Evolutionary conservation across 2,329 filamentous ascomycete genomes (phyloP).

Genomic region (Aspergillus hiratsukae): DNA sequence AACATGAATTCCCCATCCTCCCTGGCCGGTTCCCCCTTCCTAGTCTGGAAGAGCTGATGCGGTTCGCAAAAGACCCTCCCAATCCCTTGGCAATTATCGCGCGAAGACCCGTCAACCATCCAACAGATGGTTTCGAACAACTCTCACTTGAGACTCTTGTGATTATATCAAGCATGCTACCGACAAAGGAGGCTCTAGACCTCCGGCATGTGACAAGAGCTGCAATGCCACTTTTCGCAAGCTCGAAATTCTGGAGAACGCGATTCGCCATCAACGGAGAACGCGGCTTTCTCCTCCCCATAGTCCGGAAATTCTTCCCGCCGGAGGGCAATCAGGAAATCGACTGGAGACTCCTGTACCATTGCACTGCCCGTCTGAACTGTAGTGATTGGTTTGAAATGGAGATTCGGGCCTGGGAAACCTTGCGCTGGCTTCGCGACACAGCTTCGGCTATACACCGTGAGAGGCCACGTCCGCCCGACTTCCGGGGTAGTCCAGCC

Average conservation of each 20-base stretch:
- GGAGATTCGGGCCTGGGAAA: constrained; percentile 2
- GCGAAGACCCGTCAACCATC: not conserved
- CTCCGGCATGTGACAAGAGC: constrained; percentile 7
- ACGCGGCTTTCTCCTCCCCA: constrained; percentile 4
- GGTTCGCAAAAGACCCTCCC: not conserved
- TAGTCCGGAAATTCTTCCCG: not conserved
- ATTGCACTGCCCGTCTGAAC: constrained; percentile 2
- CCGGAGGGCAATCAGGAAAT: not conserved
- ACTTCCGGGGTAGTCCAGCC: constrained; percentile 4
- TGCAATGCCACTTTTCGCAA: constrained; percentile 4
- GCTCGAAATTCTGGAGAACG: constrained; percentile 8
- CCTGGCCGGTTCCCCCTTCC: not conserved
- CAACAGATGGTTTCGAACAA: not conserved
- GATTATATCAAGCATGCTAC: constrained; percentile 2
- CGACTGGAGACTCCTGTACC: constrained; percentile 9
- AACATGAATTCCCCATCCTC: too few relatives aligned
- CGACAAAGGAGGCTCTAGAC: constrained; percentile 1
- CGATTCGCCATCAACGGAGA: constrained; percentile 6
- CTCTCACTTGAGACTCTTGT: constrained; percentile 8
- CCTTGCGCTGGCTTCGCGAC: constrained; percentile 9
- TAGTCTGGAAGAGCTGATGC: constrained; percentile 2
- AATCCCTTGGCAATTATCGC: not conserved
- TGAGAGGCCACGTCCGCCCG: not conserved
- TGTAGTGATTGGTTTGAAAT: constrained; percentile 1
- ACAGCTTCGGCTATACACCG: not conserved